Conservation (phyloP, 805 yeast genomes). For the Candida patagonica region DNA sequence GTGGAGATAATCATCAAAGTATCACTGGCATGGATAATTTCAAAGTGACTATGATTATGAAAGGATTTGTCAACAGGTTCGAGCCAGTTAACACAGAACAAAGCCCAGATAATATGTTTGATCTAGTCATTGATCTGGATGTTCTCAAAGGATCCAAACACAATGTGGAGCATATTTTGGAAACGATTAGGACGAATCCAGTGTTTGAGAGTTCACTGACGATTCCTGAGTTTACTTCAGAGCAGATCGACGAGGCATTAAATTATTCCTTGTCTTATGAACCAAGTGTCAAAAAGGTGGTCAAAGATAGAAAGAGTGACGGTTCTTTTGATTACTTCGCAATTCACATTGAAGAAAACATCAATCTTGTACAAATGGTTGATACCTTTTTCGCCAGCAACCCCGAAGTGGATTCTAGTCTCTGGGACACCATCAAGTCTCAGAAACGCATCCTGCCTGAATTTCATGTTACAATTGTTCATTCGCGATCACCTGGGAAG, state of each 20-base stretch:
- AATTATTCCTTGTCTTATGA: conserved; percentile 42
- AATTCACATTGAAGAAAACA: not conserved
- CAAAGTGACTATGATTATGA: conserved; percentile 54
- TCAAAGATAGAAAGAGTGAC: conserved; percentile 11
- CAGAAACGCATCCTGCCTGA: conserved; percentile 11
- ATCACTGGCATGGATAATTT: conserved; percentile 48
- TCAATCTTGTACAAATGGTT: conserved; percentile 13
- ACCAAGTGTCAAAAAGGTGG: conserved; percentile 40
- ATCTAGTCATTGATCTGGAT: conserved; percentile 49
- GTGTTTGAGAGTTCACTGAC: conserved; percentile 26
- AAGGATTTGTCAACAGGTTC: conserved; percentile 61
- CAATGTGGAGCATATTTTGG: conserved; percentile 41
- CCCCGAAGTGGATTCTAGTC: conserved; percentile 5
- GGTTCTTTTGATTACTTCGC: conserved; percentile 4
- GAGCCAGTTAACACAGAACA: conserved; percentile 42
- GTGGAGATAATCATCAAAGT: conserved; percentile 89
- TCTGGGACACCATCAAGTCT: conserved; percentile 11
- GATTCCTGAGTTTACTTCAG: conserved; percentile 31
- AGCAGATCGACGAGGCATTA: conserved; percentile 39
- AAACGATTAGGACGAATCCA: conserved; percentile 36
- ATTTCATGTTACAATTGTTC: conserved; percentile 30
- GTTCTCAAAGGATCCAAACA: conserved; percentile 39
- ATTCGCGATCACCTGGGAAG: conserved; percentile 7
- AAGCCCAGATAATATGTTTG: conserved; percentile 61
- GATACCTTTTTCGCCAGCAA: conserved; percentile 14